Evolutionary conservation across 2,329 filamentous ascomycete species (phyloP), one percentile per base, ranked within the genome.

Genomic region (Neofusicoccum cordaticola): DNA sequence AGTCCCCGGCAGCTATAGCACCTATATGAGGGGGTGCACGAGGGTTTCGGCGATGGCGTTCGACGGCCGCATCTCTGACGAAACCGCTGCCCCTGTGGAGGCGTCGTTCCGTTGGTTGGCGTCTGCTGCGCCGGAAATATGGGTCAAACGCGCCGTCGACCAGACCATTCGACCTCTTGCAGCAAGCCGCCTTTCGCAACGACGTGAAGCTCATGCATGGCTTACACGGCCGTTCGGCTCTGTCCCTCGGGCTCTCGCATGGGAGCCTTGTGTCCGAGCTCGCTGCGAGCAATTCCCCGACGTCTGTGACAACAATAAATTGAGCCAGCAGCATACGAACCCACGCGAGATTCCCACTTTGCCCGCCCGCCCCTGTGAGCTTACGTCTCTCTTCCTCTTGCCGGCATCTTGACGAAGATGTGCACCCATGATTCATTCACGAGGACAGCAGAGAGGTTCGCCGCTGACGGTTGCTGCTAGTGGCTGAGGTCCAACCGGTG

Each of bases 171-270:
- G 52, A 37, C 52, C 42, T 27, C 52, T 57, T 57, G 52, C 52
- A 57, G 37, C 52, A 44, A 11, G 39, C 52, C 22, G 19, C 7
- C 52, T 27, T 7, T 58, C 53, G 15, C 41, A 45, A 17, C 41
- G 39, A 45, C 39, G 22, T 45, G 41, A 58, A 44, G 27, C 53
- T 45, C 53, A 44, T 58, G 53, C 53, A 58, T 39, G 34, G 53
- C 53, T 58, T 58, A 58, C 53, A 58, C 22, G 22, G 31, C 15
- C 34, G 53, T 27, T 35, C 53, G 53, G 53, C 37, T 45, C 12
- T 15, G 27, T 34, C 27, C 27, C 17, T 58, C 53, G 53, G 53
- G 6, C 39, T 34, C 34, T 41, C n/a, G 19, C 41, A 17, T 17
- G 8, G 35, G 13, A 13, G 9, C 19, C 52, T n/a, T 11, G 52